These are phyloP conservation scores for Starmerella bacillaris DNA, from an alignment of 805 yeast genomes.

Conservation along the genomic window DNA sequence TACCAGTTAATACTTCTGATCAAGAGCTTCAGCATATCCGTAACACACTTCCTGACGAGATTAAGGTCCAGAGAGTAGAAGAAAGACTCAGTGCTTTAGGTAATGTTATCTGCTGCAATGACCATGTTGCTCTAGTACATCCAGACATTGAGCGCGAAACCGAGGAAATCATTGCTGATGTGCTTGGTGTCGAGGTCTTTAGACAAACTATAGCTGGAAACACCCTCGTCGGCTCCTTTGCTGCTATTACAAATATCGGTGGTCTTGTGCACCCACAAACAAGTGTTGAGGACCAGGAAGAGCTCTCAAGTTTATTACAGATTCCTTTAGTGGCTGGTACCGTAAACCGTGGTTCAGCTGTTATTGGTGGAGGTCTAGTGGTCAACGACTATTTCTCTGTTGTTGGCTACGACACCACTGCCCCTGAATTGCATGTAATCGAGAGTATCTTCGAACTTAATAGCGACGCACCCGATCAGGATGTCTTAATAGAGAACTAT, in stretches of 20 bases:
- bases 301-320: conserved; percentile 81
- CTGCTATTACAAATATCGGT: conserved; percentile 89
- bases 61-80: conserved; percentile 93
- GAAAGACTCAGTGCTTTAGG: conserved; percentile 95
- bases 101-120: conserved; percentile 95
- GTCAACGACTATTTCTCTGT: conserved; percentile 98
- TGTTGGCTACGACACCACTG: conserved; percentile 92
- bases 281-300: conserved; percentile 94
- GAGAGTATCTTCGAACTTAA: conserved; percentile 65
- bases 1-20: conserved; percentile 95
- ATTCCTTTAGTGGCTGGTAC: conserved; percentile 98
- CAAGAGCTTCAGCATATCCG: conserved; percentile 95
- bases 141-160: conserved; percentile 99
- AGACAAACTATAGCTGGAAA: conserved; percentile 98
- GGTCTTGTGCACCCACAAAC: conserved; percentile 98
- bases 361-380: conserved; percentile 97
- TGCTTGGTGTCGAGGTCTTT: conserved; percentile 95
- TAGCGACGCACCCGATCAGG: conserved; percentile 26
- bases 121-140: conserved; percentile 95
- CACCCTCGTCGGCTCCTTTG: conserved; percentile 91
- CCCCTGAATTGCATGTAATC: conserved; percentile 91
- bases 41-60: conserved; percentile 87
- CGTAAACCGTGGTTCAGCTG: conserved; percentile 91
- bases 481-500: conserved; percentile 25
- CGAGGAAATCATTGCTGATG: conserved; percentile 95